Evolutionary conservation across 441 rosid species (phyloP).

Genomic region (Biscutella laevigata): DNA sequence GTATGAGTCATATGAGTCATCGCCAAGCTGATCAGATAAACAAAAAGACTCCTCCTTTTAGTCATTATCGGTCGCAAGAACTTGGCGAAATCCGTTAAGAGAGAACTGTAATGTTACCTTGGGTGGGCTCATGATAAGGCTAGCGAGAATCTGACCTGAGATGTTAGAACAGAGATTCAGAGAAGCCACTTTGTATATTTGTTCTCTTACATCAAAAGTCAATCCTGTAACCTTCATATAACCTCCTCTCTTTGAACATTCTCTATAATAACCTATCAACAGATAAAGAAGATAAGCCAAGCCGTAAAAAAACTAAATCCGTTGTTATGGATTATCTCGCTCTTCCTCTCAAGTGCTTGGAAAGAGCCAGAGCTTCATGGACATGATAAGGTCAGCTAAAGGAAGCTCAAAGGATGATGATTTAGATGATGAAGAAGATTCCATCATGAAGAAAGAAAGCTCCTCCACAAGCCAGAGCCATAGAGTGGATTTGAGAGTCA

Average conservation of each 20-base stretch:
- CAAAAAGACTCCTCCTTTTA: background rate
- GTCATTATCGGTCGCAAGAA: background rate
- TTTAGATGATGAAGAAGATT: constrained; percentile 61
- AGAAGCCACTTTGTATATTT: constrained; percentile 81
- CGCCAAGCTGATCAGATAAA: constrained; percentile 53
- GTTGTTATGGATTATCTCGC: too few species aligned
- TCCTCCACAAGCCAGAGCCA: constrained; percentile 41
- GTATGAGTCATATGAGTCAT: constrained; percentile 74
- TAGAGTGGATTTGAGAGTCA: constrained; percentile 49
- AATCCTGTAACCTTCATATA: constrained; percentile 93
- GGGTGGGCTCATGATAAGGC: constrained; percentile 94
- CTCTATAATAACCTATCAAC: constrained; percentile 69
- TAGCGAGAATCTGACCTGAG: constrained; percentile 86
- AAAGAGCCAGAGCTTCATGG: constrained; percentile 79
- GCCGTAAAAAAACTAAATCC: too few species aligned
- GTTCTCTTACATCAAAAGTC: constrained; percentile 63
- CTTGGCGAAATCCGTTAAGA: background rate
- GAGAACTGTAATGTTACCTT: constrained; percentile 40
- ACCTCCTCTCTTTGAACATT: constrained; percentile 95
- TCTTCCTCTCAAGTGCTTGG: too few species aligned
- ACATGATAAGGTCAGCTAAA: constrained; percentile 81
- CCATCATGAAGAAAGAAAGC: constrained; percentile 55
- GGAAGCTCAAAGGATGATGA: constrained; percentile 55
- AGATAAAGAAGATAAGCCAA: background rate
- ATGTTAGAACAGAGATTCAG: constrained; percentile 85